phyloP scores from a whole-genome alignment of 2,329 filamentous ascomycete genomes.

The Sclerotinia nivalis region DNA sequence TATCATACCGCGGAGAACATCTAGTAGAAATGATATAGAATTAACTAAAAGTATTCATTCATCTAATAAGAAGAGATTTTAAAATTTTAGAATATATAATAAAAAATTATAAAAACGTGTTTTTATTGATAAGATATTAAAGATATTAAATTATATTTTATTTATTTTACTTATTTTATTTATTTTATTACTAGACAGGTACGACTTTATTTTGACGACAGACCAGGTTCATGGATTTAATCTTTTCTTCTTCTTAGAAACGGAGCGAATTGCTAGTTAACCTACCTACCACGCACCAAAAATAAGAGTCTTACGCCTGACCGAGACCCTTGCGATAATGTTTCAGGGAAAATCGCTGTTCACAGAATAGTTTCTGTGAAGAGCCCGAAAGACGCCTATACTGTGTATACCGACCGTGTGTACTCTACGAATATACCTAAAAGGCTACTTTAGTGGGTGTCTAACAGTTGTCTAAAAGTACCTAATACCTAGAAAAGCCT shows the following conservation, averaged over 20 bases:
- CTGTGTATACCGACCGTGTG: neutral
- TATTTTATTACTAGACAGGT: neutral
- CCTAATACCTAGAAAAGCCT: neutral
- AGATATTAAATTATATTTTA: too few species aligned
- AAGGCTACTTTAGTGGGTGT: neutral
- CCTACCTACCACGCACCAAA: too few species aligned
- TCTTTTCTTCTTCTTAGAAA: neutral
- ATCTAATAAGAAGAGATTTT: too few species aligned
- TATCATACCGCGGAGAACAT: too few species aligned
- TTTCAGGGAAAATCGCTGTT: slow-evolving; percentile 18
- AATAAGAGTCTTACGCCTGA: neutral
- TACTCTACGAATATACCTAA: neutral
- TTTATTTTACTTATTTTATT: too few species aligned
- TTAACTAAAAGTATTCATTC: too few species aligned
- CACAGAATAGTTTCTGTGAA: slow-evolving; percentile 18
- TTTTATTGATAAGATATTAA: too few species aligned
- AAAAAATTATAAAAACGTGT: too few species aligned
- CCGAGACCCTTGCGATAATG: slow-evolving; percentile 7
- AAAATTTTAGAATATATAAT: too few species aligned
- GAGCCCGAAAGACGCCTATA: slow-evolving; percentile 6
- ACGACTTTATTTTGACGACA: slow-evolving; percentile 6
- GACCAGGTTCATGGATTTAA: slow-evolving; percentile 20
- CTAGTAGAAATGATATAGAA: too few species aligned
- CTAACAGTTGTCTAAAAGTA: neutral
- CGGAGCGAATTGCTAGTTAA: neutral